Percentiles rank a stretch among this genome's conserved stretches.
These are phyloP conservation scores for Nakaseomyces delphensis DNA, from an alignment of 1,139 yeast genomes.

Conservation along the genomic window DNA sequence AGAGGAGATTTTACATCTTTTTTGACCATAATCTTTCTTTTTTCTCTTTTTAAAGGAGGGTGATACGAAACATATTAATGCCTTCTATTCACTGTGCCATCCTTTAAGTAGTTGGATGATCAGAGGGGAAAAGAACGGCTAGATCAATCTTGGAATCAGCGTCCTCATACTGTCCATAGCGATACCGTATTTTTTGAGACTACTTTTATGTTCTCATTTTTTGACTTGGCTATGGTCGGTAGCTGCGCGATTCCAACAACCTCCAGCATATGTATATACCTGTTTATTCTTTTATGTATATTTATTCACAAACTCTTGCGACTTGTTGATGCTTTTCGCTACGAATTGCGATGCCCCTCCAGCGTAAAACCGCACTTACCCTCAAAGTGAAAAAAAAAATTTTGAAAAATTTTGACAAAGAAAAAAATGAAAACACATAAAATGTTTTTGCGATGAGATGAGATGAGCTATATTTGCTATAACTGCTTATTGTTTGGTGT, in stretches of 20 bases:
- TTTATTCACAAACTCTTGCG: too few species aligned
- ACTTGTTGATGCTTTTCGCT: too few species aligned
- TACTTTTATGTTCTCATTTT: background rate
- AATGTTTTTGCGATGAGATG: conserved; percentile 4
- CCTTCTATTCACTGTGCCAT: conserved; percentile 33
- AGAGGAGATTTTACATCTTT: background rate
- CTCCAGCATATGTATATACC: background rate
- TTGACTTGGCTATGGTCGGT: conserved; percentile 18
- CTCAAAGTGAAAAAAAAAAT: conserved; percentile 1
- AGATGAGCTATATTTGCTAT: too few species aligned
- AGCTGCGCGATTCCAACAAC: conserved; percentile 22
- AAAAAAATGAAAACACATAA: background rate
- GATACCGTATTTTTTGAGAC: background rate
- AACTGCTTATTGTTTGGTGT: too few species aligned
- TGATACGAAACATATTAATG: conserved; percentile 24
- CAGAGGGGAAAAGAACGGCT: conserved; percentile 33
- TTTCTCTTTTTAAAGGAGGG: conserved; percentile 10
- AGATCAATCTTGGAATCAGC: conserved; percentile 25
- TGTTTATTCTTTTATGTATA: background rate
- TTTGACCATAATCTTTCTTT: background rate
- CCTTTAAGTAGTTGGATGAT: conserved; percentile 25
- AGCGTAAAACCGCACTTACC: too few species aligned
- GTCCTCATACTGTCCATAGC: conserved; percentile 31
- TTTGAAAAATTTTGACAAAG: background rate
- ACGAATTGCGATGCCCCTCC: too few species aligned